Evolutionary conservation across 495 filamentous ascomycete genomes (phyloP).

Genomic region (Aspergillus campestris): DNA sequence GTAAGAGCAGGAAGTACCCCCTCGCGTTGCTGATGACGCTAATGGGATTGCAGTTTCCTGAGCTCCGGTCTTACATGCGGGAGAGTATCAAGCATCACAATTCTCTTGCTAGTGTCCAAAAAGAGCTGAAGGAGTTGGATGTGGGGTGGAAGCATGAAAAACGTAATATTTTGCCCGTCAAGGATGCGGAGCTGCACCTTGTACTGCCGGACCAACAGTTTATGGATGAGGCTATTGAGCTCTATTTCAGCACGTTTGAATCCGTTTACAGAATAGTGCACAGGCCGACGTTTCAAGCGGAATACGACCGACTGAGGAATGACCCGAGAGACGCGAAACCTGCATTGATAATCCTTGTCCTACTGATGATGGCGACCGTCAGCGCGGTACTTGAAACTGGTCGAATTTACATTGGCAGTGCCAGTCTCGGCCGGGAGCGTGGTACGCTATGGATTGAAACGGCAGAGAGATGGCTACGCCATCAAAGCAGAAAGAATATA

Average conservation of each 20-base stretch:
- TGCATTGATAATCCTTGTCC: constrained; percentile 22
- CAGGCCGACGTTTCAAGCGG: constrained; percentile 37
- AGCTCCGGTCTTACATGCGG: constrained; percentile 31
- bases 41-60: constrained; percentile 22
- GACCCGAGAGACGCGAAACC: constrained; percentile 18
- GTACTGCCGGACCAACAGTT: constrained; percentile 30
- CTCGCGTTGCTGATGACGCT: neutral
- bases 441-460: constrained; percentile 28
- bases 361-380: constrained; percentile 26
- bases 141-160: constrained; percentile 18
- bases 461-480: constrained; percentile 25
- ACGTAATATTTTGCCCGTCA: constrained; percentile 8
- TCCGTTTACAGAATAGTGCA: constrained; percentile 43
- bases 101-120: constrained; percentile 18
- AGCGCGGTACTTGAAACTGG: constrained; percentile 28
- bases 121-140: constrained; percentile 25
- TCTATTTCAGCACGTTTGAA: constrained; percentile 44
- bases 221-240: constrained; percentile 31
- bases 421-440: constrained; percentile 25
- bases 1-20: constrained; percentile 11
- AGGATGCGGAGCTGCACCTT: constrained; percentile 10
- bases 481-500: constrained; percentile 35
- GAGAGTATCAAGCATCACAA: constrained; percentile 26
- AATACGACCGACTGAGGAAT: constrained; percentile 37
- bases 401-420: constrained; percentile 32